Percentiles rank a stretch among this genome's conserved stretches.
Evolutionary conservation across 169 alveolate species (phyloP).

Genomic region (Plasmodium ovale): DNA sequence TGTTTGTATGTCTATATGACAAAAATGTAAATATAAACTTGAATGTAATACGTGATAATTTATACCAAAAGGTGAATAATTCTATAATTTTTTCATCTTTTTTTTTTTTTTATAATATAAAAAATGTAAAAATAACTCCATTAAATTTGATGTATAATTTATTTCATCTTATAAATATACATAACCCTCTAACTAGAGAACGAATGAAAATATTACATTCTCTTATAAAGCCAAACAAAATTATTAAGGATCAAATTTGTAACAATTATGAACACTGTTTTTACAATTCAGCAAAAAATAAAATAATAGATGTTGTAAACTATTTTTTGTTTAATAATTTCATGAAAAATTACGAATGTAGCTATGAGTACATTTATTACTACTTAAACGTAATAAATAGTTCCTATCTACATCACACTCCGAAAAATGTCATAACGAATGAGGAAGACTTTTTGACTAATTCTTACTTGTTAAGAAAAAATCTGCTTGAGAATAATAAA

Average conservation of each 20-base stretch:
- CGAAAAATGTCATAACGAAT: slow-evolving; percentile 11
- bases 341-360: slow-evolving; percentile 45
- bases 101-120: slow-evolving; percentile 16
- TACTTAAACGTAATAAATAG: slow-evolving; percentile 56
- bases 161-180: slow-evolving; percentile 51
- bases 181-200: slow-evolving; percentile 30
- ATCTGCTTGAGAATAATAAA: neutral
- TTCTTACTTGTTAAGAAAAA: neutral
- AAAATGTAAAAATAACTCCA: slow-evolving; percentile 47
- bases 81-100: slow-evolving; percentile 30
- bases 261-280: slow-evolving; percentile 63
- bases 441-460: slow-evolving; percentile 18
- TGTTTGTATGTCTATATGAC: neutral
- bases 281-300: slow-evolving; percentile 18
- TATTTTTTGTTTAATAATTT: slow-evolving; percentile 48
- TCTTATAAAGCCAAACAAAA: slow-evolving; percentile 26
- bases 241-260: slow-evolving; percentile 49
- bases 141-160: slow-evolving; percentile 61
- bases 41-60: slow-evolving; percentile 3
- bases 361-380: slow-evolving; percentile 30
- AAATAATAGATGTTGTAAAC: slow-evolving; percentile 58
- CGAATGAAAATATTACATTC: slow-evolving; percentile 23
- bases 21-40: slow-evolving; percentile 37
- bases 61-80: slow-evolving; percentile 7
- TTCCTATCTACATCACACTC: slow-evolving; percentile 19